Evolutionary conservation across 2,329 filamentous ascomycete genomes (phyloP), one percentile per base, ranked within the genome.

Genomic region (Penicillium hesseltinei): DNA sequence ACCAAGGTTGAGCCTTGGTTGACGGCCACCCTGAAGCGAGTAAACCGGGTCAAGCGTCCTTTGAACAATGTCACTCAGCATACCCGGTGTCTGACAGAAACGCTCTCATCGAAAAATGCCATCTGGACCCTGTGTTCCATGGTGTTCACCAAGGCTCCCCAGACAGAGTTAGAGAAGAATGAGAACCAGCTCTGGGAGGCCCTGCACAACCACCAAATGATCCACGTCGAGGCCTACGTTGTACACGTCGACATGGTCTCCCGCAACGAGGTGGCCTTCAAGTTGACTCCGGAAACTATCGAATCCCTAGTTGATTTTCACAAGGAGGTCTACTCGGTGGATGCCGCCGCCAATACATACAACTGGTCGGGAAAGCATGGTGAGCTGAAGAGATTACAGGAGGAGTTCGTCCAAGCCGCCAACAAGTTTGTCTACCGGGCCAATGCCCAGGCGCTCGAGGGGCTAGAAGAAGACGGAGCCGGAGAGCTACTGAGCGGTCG

Each of bases 231-330:
- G 79, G 94, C 94, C 51, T 99, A 99, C 75, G 93, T 97, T 68
- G 94, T 99, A 60, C 93, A 97, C 77, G 92, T 99, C 77, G 94
- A 99, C 80, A 96, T 97, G 92, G 93, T 99, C 59, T 86, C 95
- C 70, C 89, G 92, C 77, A 94, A 96, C 75, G 94, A 97, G 80
- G 92, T 99, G 71, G 94, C 92, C 66, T 97, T 92, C 84, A 99
- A 99, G 84, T 84, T 99, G 71, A 97, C 92, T 25, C 85, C 88
- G 57, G 94, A 97, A 74, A 92, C 92, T 61, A 99, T 99, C 78
- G 92, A 96, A 70, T 80, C 90, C 51, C 85, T 99, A 63, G 88
- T 96, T 74, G 91, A 96, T 74, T 96, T 96, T 77, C 94, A 99
- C 84, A 92, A 94, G 81, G 91, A 97, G 64, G 84, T 97, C 68